These are phyloP conservation scores for Arthrobotrys iridis DNA, from an alignment of 2,329 filamentous ascomycete species.

Conservation along the genomic window DNA sequence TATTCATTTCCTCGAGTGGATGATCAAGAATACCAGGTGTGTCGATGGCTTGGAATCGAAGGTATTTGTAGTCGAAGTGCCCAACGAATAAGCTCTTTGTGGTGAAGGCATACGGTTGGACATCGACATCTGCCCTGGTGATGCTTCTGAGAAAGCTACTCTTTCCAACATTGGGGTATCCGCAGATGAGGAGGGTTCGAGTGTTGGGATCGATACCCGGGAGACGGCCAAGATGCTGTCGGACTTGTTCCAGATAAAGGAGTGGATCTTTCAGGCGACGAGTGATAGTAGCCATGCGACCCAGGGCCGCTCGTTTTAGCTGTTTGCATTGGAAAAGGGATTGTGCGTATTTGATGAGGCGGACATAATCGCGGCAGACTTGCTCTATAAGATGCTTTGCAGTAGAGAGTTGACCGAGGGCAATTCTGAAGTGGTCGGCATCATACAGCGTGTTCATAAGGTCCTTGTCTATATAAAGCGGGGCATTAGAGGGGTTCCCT, in stretches of 20 bases:
- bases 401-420: slow-evolving; percentile 92
- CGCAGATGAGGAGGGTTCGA: slow-evolving; percentile 92
- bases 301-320: slow-evolving; percentile 92
- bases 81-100: slow-evolving; percentile 97
- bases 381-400: slow-evolving; percentile 97
- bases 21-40: slow-evolving; percentile 98
- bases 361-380: slow-evolving; percentile 93
- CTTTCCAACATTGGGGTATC: slow-evolving; percentile 98
- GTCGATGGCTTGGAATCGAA: slow-evolving; percentile 91
- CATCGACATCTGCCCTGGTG: slow-evolving; percentile 92
- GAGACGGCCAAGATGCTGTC: slow-evolving; percentile 95
- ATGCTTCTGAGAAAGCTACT: slow-evolving; percentile 93
- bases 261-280: slow-evolving; percentile 94
- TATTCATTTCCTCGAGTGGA: slow-evolving; percentile 98
- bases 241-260: slow-evolving; percentile 93
- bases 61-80: slow-evolving; percentile 96
- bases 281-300: slow-evolving; percentile 97
- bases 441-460: slow-evolving; percentile 98
- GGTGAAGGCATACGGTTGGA: slow-evolving; percentile 98
- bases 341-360: slow-evolving; percentile 94
- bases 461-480: slow-evolving; percentile 70
- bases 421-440: slow-evolving; percentile 96
- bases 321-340: slow-evolving; percentile 99
- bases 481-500: slow-evolving; percentile 39
- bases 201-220: slow-evolving; percentile 99